phyloP scores from a whole-genome alignment of 148 eudicot genomes.

The Vaccinium corymbosum region DNA sequence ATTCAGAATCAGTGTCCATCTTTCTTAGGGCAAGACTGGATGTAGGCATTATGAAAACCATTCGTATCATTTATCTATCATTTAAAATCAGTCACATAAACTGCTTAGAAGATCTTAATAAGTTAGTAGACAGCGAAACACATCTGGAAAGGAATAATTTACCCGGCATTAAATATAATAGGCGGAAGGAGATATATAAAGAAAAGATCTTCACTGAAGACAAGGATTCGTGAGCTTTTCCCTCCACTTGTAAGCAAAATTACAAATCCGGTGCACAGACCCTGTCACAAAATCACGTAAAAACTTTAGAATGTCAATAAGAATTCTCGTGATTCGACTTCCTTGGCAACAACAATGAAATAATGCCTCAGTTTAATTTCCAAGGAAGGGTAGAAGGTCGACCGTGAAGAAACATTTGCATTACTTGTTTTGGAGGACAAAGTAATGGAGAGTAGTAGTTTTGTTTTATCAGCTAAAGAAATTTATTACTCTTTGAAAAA shows the following conservation, averaged over 20 bases:
- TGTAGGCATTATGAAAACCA: neutral
- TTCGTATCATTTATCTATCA: neutral
- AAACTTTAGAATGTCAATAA: neutral
- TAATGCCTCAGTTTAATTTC: neutral
- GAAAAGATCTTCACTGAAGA: constrained; percentile 29
- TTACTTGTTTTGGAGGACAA: neutral
- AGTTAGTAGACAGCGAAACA: neutral
- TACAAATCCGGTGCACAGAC: constrained; percentile 52
- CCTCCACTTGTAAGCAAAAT: constrained; percentile 56
- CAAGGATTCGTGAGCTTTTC: constrained; percentile 53
- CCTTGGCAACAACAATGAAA: neutral
- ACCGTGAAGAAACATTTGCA: neutral
- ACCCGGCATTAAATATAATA: constrained; percentile 82
- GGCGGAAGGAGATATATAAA: constrained; percentile 82
- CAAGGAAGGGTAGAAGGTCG: neutral
- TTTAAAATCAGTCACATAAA: neutral
- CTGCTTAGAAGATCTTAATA: neutral
- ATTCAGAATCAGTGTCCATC: neutral
- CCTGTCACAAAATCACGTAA: constrained; percentile 36
- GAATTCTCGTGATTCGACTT: neutral
- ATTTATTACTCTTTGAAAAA: too few species aligned
- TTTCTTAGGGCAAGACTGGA: neutral
- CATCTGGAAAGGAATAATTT: constrained; percentile 9
- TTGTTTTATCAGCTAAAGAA: too few species aligned
- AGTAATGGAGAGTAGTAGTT: neutral